Evolutionary conservation across 768 basidiomycete species (phyloP).

Genomic region (Mycena galericulata): DNA sequence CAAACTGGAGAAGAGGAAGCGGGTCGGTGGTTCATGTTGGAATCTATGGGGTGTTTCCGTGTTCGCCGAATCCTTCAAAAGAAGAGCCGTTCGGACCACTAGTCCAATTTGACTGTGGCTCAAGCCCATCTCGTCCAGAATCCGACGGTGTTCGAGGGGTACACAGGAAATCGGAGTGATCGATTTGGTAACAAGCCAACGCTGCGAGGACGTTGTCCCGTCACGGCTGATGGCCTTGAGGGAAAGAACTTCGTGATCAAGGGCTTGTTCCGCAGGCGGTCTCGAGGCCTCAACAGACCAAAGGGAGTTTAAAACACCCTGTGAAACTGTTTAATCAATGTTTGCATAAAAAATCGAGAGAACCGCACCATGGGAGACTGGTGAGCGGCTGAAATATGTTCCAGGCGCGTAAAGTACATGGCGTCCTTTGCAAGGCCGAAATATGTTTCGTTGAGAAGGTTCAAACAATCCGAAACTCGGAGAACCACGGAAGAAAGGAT

Average conservation of each 20-base stretch:
- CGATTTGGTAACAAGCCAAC: conserved; percentile 28
- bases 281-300: conserved; percentile 17
- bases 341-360: not conserved
- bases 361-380: conserved; percentile 19
- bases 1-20: conserved; percentile 36
- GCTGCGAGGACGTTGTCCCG: conserved; percentile 1
- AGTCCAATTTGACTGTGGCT: conserved; percentile 25
- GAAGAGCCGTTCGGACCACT: conserved; percentile 24
- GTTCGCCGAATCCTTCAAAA: not conserved
- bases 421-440: conserved; percentile 27
- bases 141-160: conserved; percentile 5
- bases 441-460: conserved; percentile 30
- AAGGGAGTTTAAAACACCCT: conserved; percentile 8
- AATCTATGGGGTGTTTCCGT: not conserved
- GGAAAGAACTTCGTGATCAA: conserved; percentile 10
- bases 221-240: not conserved
- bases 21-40: not conserved
- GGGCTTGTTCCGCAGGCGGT: not conserved
- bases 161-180: conserved; percentile 20
- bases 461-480: conserved; percentile 24
- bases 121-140: conserved; percentile 20
- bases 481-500: conserved; percentile 20
- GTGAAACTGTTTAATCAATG: not conserved
- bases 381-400: conserved; percentile 11
- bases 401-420: conserved; percentile 31